Evolutionary conservation across 805 yeast species (phyloP), one percentile per base, ranked within the genome.

Genomic region (Nakazawaea anatomiae): DNA sequence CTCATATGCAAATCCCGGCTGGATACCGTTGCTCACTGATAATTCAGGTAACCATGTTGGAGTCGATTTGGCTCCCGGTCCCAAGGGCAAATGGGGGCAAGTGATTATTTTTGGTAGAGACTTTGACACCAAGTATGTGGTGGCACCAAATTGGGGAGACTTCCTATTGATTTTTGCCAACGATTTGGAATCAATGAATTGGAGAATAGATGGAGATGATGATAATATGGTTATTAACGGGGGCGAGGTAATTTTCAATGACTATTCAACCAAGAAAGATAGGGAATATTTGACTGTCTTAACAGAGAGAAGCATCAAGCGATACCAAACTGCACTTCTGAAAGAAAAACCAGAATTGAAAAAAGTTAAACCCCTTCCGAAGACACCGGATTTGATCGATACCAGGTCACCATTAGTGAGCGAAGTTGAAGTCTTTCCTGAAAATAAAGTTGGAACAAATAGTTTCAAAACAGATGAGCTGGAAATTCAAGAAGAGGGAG

Each of bases 21-120:
- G 97, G 97, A 82, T 91, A 48, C 97, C 97, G 2, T 68, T 91
- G 46, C 76, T 89, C 29, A 87, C 94, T 18, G 97, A 91, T 63
- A 80, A 80, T 51, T 81, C 85, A 3, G 97, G 97, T 31, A 91
- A 91, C 69, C 89, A 88, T 64, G 81, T 91, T 48, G 97, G 89
- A 48, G 76, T 91, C 10, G 97, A 91, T 66, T 73, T 91, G 53
- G 83, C 85, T 6, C 90, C 91, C 1, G 96, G 86, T 5, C 72
- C 81, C 6, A 68, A 72, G 30, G 96, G 96, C 41, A 72, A 66
- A 32, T 76, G 82, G 72, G 97, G 97, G 27, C 97, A 91, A 69
- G 88, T 90, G 27, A 91, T 91, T 48, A 61, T 89, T 44, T 91
- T 88, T 66, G 97, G 97, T 30, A 81, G 96, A 61, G 97, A 90